Evolutionary conservation across 495 filamentous ascomycete genomes (phyloP), one percentile per base, ranked within the genome.

Genomic region (Penicillium turbatum): DNA sequence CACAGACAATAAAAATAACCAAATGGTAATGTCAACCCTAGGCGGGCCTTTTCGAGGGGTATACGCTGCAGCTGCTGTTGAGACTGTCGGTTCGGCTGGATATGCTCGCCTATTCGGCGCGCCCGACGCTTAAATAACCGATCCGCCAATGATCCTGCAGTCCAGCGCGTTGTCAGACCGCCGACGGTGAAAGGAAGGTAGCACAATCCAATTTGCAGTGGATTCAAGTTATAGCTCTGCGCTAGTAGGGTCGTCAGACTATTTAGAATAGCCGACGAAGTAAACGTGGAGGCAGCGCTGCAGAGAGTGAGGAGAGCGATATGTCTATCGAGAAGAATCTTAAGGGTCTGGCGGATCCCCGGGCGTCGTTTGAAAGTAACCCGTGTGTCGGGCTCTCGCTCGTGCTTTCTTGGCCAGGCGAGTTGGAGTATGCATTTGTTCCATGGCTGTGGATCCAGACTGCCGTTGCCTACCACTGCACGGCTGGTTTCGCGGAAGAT

Each of bases 401-500:
- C 5, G 6, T 39, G 6, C 9, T 30, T 34, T n/a, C 0, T 19
- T 34, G 31, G 32, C 0, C 24, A 9, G n/a, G 31, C 3, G 6
- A 50, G 2, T 13, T 38, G 32, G 29, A 47, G 26, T 2, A 16
- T 12, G 15, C 29, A 27, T 15, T 34, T 47, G 39, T 71, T 71
- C 66, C 68, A 72, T 44, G 45, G 55, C 12, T 64, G 70, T 7
- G 72, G 66, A 13, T 63, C 57, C 3, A 73, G 27, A 13, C 64
- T 71, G 5, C 73, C 72, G 48, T 78, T 68, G 17, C 71, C 72
- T 21, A 76, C 71, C 11, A 75, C 58, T 13, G 66, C 70, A 0
- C 72, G 62, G 39, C 56, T 58, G 1, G 72, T 75, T 49, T 75
- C 71, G 0, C 64, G 71, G 9, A 71, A 56, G 12, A 65, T 42